These are phyloP conservation scores for Fusarium annulatum DNA, from an alignment of 2,329 filamentous ascomycete species.

Conservation along the genomic window DNA sequence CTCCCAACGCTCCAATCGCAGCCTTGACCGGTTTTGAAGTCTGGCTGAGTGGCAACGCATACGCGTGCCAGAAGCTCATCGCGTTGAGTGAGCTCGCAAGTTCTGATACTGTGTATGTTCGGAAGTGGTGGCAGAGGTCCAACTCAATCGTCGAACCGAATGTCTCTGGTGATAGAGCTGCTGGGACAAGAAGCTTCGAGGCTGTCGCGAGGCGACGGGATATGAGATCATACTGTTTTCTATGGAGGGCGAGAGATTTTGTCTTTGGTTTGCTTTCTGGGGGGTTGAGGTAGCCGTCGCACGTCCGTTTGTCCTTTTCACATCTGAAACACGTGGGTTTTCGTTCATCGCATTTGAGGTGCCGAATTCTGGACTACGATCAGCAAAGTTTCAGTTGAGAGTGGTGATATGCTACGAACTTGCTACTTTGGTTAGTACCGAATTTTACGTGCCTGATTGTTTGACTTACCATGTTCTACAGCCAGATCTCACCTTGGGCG, in stretches of 20 bases:
- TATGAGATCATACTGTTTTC: neutral
- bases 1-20: conserved; percentile 11
- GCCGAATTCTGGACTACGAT: conserved; percentile 6
- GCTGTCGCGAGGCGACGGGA: neutral
- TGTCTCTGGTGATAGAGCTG: neutral
- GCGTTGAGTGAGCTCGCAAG: neutral
- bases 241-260: neutral
- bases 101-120: neutral
- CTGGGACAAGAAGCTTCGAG: conserved; percentile 1
- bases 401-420: neutral
- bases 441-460: rapidly evolving
- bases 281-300: conserved; percentile 7
- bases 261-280: neutral
- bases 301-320: conserved; percentile 8
- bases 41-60: conserved; percentile 12
- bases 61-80: conserved; percentile 4
- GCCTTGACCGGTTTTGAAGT: neutral
- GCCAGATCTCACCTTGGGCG: conserved; percentile 21
- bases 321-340: conserved; percentile 17
- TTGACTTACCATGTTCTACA: conserved; percentile 18
- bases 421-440: neutral
- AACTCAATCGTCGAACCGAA: neutral
- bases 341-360: conserved; percentile 28
- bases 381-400: neutral
- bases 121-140: conserved; percentile 17